phyloP scores from a whole-genome alignment of 148 eudicot genomes.

The Drosera capensis region DNA sequence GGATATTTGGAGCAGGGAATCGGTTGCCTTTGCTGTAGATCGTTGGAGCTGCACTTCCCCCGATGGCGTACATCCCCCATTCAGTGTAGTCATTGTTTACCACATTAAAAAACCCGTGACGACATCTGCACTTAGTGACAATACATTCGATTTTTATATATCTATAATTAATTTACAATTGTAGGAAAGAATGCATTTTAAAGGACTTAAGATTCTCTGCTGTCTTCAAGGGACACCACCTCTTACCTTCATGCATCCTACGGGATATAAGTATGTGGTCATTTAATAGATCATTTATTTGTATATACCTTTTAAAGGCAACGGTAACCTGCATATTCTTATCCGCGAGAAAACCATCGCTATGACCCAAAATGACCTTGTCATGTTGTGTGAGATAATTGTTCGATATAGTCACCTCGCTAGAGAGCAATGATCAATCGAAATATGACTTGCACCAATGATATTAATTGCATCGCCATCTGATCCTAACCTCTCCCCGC shows the following conservation, averaged over 20 bases:
- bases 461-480: conserved; percentile 67
- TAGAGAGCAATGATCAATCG: conserved; percentile 51
- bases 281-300: conserved; percentile 55
- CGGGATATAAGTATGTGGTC: no score
- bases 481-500: conserved; percentile 41
- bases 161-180: no score
- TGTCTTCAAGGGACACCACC: no score
- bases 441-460: conserved; percentile 38
- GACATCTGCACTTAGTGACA: conserved; percentile 21
- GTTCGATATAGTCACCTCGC: conserved; percentile 50
- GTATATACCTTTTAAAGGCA: conserved; percentile 68
- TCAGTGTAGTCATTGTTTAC: conserved; percentile 64
- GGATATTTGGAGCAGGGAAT: conserved; percentile 56
- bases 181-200: no score
- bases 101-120: conserved; percentile 61
- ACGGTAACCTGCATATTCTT: conserved; percentile 64
- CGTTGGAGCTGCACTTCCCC: conserved; percentile 57
- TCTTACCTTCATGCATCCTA: no score
- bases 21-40: conserved; percentile 60
- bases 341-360: conserved; percentile 28
- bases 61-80: conserved; percentile 66
- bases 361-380: conserved; percentile 58
- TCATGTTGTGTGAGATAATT: conserved; percentile 49
- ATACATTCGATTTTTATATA: no score
- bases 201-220: conserved; percentile 77